Base-by-base conservation (phyloP, 441 rosid genomes). In the Arabidopsis lyrata region DNA sequence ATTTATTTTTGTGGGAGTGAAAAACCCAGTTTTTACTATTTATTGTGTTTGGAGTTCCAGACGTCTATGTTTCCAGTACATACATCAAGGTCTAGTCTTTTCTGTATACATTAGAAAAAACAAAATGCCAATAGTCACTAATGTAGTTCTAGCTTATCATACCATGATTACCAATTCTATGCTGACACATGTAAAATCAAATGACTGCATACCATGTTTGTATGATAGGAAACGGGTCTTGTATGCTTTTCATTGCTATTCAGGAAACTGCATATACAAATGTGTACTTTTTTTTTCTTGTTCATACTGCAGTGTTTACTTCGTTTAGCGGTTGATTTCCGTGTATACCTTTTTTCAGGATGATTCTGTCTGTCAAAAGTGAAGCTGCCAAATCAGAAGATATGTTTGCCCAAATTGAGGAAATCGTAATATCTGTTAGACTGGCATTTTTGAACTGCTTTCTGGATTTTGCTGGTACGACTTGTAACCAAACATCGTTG, bases 381-480 rank as follows among this genome's bases (percentile, higher is more conserved):
- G 99, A 95, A 80, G 95, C 89, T 63, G 77, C 87, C 61, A 90
- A 85, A 73, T 92, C 93, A 34, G 97, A 93, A 80, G 97, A 95
- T 76, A 86, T 86, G 83, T 83, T 82, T 75, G 70, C 72, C 47
- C 98, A 88, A 72, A 86, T 95, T 81, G 95, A 90, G 75, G 99
- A 93, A 83, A 91, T 88, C 80, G 90, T 88, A 80, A 90, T 86
- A 81, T 90, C 98, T 66, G 89, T 93, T 72, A 87, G 96, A 81
- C 90, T 95, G 71, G 93, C 99, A 31, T 88, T 92, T 82, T 76
- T 95, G 66, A 95, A 95, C 74, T 91, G 98, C 80, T 95, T 95
- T 81, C 86, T 95, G 58, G 98, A 95, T 87, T 95, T 95, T 81
- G 98, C 97, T 74, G 97, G 99, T 95, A 88, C 24, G 70, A 60